phyloP scores from a whole-genome alignment of 2,329 filamentous ascomycete genomes.

The Phaeosphaeriaceae sp. region DNA sequence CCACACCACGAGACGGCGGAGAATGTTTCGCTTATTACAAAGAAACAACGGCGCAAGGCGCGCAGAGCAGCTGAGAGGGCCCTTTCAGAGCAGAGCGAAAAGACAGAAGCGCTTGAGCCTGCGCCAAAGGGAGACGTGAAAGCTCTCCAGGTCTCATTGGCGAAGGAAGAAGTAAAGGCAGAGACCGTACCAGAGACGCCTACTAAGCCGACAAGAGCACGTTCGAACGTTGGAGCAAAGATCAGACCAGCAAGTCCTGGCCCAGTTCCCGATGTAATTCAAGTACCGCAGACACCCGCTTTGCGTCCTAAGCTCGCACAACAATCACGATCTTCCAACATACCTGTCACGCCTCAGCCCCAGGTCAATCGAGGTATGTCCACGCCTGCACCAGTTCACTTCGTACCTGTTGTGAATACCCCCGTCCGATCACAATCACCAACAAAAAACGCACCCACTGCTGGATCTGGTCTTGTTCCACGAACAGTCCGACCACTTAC shows the following conservation, averaged over 20 bases:
- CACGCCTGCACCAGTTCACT: neutral
- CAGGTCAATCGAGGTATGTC: neutral
- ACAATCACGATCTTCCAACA: neutral
- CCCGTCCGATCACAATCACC: neutral
- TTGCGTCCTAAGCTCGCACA: constrained; percentile 9
- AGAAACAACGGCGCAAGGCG: constrained; percentile 35
- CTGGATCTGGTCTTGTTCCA: constrained; percentile 30
- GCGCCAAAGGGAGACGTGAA: neutral
- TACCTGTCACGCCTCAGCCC: constrained; percentile 10
- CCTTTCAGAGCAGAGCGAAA: constrained; percentile 11
- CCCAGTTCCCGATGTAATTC: constrained; percentile 7
- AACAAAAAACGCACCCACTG: neutral
- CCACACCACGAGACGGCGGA: neutral
- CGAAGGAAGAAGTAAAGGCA: neutral
- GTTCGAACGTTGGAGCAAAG: constrained; percentile 40
- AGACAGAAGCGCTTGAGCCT: neutral
- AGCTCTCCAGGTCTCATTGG: neutral
- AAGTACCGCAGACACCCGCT: constrained; percentile 18
- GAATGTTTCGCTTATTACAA: constrained; percentile 18
- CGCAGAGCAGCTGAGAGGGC: constrained; percentile 34
- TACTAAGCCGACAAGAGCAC: constrained; percentile 11
- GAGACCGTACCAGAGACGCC: constrained; percentile 1
- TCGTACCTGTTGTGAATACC: neutral
- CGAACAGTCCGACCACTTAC: constrained; percentile 32
- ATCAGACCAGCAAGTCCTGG: constrained; percentile 29